These are phyloP conservation scores for Elsinoe ampelina DNA, from an alignment of 2,329 filamentous ascomycete genomes.

Conservation along the genomic window DNA sequence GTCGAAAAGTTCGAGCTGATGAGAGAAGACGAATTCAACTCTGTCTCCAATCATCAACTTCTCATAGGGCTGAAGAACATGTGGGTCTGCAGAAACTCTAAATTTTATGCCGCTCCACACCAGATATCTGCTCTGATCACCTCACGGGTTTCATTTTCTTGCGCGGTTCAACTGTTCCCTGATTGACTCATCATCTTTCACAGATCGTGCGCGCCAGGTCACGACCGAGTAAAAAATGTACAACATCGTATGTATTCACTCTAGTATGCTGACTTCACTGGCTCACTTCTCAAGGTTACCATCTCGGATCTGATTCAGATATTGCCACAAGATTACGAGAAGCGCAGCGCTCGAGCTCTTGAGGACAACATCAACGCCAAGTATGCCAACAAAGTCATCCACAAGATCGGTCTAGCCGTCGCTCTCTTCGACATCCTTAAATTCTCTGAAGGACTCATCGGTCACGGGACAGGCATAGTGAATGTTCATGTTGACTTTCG, in stretches of 20 bases:
- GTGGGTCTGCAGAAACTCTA: conserved; percentile 8
- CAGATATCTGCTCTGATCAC: background rate
- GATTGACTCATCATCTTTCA: background rate
- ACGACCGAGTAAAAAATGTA: conserved; percentile 18
- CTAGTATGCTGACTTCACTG: background rate
- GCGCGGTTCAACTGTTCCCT: no score
- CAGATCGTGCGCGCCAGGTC: background rate
- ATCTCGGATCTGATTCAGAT: conserved; percentile 93
- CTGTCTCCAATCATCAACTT: background rate
- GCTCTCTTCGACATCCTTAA: conserved; percentile 85
- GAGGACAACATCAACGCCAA: conserved; percentile 97
- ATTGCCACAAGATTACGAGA: conserved; percentile 76
- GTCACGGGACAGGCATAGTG: conserved; percentile 81
- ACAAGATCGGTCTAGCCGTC: conserved; percentile 88
- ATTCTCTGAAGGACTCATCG: conserved; percentile 86
- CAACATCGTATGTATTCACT: conserved; percentile 18
- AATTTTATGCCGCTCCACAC: background rate
- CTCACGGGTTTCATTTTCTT: conserved; percentile 8
- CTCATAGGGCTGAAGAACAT: conserved; percentile 7
- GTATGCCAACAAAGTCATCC: conserved; percentile 91
- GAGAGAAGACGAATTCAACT: background rate
- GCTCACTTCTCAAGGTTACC: conserved; percentile 57
- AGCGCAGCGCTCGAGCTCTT: conserved; percentile 71
- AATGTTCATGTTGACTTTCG: conserved; percentile 81
- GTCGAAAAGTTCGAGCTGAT: background rate